These are phyloP conservation scores for Pichia deserticola DNA, from an alignment of 805 yeast species.

Conservation along the genomic window DNA sequence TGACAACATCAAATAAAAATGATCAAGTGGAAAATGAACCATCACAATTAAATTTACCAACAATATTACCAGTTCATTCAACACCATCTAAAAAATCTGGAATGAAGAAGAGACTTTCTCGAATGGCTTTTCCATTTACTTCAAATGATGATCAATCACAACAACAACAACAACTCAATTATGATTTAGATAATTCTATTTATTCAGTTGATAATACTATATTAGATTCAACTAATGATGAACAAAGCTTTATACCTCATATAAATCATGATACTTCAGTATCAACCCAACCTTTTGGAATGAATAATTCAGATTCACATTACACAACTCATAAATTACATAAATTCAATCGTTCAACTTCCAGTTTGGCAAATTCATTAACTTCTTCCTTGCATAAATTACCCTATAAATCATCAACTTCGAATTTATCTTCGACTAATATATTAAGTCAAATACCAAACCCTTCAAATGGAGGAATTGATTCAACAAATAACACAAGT, in stretches of 20 bases:
- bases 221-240: too few relatives aligned
- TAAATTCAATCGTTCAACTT: neutral
- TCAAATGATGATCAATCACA: neutral
- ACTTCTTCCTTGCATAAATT: neutral
- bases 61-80: neutral
- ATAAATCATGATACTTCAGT: neutral
- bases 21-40: neutral
- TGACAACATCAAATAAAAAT: too few relatives aligned
- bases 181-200: too few relatives aligned
- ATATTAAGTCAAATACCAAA: neutral
- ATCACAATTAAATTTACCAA: neutral
- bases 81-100: constrained; percentile 3
- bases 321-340: neutral
- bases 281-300: neutral
- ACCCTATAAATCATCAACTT: neutral
- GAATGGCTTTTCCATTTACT: constrained; percentile 3
- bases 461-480: neutral
- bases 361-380: neutral
- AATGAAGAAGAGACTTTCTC: constrained; percentile 4
- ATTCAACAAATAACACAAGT: neutral
- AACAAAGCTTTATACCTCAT: neutral
- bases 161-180: neutral
- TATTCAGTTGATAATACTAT: too few relatives aligned
- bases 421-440: neutral
- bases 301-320: neutral